phyloP scores from a whole-genome alignment of 2,329 filamentous ascomycete species.

The Cladophialophora chaetospira region DNA sequence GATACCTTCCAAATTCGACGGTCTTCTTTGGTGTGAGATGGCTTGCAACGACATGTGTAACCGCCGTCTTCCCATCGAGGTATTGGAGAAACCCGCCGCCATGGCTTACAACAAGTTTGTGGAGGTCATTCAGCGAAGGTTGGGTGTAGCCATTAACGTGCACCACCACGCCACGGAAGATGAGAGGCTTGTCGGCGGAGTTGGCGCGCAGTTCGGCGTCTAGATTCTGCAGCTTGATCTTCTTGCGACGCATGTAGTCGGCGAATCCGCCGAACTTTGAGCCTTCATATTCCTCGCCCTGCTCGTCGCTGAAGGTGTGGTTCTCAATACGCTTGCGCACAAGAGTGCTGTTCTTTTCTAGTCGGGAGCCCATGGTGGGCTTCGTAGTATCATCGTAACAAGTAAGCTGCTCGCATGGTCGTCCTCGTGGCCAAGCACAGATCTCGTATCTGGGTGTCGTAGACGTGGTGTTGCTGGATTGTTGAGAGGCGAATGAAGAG shows the following conservation, averaged over 20 bases:
- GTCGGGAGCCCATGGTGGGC: constrained; percentile 60
- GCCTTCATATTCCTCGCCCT: constrained; percentile 85
- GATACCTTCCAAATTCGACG: constrained; percentile 81
- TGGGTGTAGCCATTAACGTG: constrained; percentile 97
- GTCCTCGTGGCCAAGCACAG: too few species aligned
- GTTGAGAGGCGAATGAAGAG: background rate
- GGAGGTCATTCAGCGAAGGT: constrained; percentile 84
- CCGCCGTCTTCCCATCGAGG: constrained; percentile 88
- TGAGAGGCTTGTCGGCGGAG: constrained; percentile 70
- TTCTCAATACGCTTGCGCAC: constrained; percentile 66
- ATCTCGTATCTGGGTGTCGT: background rate
- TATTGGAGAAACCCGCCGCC: constrained; percentile 97
- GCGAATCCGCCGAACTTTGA: constrained; percentile 86
- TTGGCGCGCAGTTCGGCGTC: constrained; percentile 77
- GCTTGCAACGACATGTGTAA: constrained; percentile 93
- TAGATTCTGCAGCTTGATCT: constrained; percentile 93
- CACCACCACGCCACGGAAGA: constrained; percentile 88
- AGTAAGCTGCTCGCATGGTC: too few species aligned
- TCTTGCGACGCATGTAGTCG: constrained; percentile 94
- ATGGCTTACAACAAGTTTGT: constrained; percentile 83
- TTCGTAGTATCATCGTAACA: constrained; percentile 25
- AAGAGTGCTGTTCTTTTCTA: constrained; percentile 60
- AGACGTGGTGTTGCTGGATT: background rate
- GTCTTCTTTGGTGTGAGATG: constrained; percentile 89
- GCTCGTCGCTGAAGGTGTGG: constrained; percentile 76